These are phyloP conservation scores for Picochlorum sp. DNA, from an alignment of 139 green algal genomes.

Conservation along the genomic window DNA sequence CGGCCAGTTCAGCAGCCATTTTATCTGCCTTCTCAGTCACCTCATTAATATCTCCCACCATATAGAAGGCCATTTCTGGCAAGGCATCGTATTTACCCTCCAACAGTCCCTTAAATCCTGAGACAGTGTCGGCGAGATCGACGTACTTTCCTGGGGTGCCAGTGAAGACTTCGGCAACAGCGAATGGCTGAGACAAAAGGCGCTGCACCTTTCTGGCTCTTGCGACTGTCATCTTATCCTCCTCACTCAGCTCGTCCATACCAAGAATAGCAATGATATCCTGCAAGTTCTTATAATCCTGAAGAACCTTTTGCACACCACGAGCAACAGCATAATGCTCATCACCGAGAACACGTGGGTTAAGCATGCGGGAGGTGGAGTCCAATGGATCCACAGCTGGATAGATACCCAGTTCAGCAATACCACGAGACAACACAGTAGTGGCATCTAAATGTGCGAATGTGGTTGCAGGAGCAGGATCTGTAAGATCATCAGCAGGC, in stretches of 20 bases:
- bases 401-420: constrained; percentile 99
- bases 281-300: constrained; percentile 96
- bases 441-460: constrained; percentile 98
- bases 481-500: constrained; percentile 96
- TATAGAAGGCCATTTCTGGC: constrained; percentile 99
- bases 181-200: constrained; percentile 98
- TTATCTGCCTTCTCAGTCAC: constrained; percentile 68
- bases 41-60: constrained; percentile 91
- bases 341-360: constrained; percentile 84
- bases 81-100: constrained; percentile 96
- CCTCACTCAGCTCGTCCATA: constrained; percentile 99
- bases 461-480: constrained; percentile 95
- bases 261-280: constrained; percentile 99
- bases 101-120: constrained; percentile 86
- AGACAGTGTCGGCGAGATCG: constrained; percentile 87
- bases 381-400: constrained; percentile 98
- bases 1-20: constrained; percentile 37
- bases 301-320: constrained; percentile 96
- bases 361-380: constrained; percentile 96
- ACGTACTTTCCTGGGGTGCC: constrained; percentile 95
- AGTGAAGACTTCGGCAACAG: constrained; percentile 99
- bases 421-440: constrained; percentile 94
- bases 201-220: constrained; percentile 98
- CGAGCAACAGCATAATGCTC: constrained; percentile 94
- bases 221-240: constrained; percentile 98